These are phyloP conservation scores for Fremontodendron californicum DNA, from an alignment of 345 rosid species.

Conservation along the genomic window DNA sequence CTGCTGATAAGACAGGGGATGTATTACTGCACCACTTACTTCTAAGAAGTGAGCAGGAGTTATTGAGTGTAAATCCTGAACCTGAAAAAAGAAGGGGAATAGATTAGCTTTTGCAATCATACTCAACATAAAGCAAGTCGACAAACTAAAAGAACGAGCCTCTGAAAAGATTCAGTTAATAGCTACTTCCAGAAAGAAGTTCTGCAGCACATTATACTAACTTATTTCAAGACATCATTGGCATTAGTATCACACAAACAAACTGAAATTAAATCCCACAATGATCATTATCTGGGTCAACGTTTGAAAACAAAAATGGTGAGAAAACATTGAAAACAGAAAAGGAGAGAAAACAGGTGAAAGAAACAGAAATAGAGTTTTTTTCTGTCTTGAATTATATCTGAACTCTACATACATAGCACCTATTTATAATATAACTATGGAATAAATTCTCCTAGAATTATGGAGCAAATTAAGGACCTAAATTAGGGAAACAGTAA, in stretches of 20 bases:
- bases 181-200: not conserved
- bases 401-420: too few species aligned
- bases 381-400: too few species aligned
- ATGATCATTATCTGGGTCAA: not conserved
- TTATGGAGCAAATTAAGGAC: too few species aligned
- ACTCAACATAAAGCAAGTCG: slow-evolving; percentile 4
- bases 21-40: slow-evolving; percentile 93
- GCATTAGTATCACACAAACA: not conserved
- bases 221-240: not conserved
- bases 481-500: too few species aligned
- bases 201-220: not conserved
- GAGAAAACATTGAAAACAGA: too few species aligned
- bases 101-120: slow-evolving; percentile 9
- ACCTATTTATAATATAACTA: too few species aligned
- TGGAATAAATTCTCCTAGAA: too few species aligned
- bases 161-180: not conserved
- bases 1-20: slow-evolving; percentile 95
- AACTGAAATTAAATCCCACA: not conserved
- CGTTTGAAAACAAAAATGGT: too few species aligned
- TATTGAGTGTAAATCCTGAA: slow-evolving; percentile 87
- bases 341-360: too few species aligned
- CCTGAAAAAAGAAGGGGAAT: slow-evolving; percentile 41
- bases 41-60: slow-evolving; percentile 87
- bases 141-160: not conserved
- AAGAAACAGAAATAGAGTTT: too few species aligned